phyloP scores from a whole-genome alignment of 2,329 filamentous ascomycete species.

The Calonectria pseudoturangicola region DNA sequence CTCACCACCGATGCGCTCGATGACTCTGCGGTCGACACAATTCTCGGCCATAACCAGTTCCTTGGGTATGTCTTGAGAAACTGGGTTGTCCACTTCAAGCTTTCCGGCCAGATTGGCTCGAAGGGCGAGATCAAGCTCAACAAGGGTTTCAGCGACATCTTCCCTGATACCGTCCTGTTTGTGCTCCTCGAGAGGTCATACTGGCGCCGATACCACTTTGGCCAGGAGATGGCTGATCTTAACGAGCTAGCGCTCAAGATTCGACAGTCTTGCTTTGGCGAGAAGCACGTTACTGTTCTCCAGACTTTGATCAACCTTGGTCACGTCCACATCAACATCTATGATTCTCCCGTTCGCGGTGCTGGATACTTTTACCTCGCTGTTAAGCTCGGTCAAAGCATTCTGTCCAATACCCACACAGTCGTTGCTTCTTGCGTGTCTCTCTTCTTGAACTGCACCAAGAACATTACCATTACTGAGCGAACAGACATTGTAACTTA shows the following conservation, averaged over 20 bases:
- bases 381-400: slow-evolving; percentile 54
- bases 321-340: slow-evolving; percentile 55
- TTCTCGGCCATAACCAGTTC: slow-evolving; percentile 55
- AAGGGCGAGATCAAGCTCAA: slow-evolving; percentile 56
- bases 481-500: slow-evolving; percentile 60
- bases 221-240: slow-evolving; percentile 52
- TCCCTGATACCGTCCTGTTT: slow-evolving; percentile 61
- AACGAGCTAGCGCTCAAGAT: slow-evolving; percentile 61
- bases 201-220: slow-evolving; percentile 54
- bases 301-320: slow-evolving; percentile 62
- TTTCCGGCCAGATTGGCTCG: slow-evolving; percentile 55
- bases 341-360: slow-evolving; percentile 48
- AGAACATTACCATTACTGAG: slow-evolving; percentile 58
- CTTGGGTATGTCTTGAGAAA: slow-evolving; percentile 60
- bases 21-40: slow-evolving; percentile 50
- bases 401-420: slow-evolving; percentile 58
- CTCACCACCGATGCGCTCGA: slow-evolving; percentile 43
- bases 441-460: slow-evolving; percentile 60
- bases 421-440: slow-evolving; percentile 60
- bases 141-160: slow-evolving; percentile 59
- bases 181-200: slow-evolving; percentile 59
- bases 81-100: slow-evolving; percentile 61
- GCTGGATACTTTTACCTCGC: slow-evolving; percentile 62
- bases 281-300: slow-evolving; percentile 59
- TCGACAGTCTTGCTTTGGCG: slow-evolving; percentile 59